Evolutionary conservation across 2,329 filamentous ascomycete species (phyloP).

Genomic region (Exophiala dermatitidis): DNA sequence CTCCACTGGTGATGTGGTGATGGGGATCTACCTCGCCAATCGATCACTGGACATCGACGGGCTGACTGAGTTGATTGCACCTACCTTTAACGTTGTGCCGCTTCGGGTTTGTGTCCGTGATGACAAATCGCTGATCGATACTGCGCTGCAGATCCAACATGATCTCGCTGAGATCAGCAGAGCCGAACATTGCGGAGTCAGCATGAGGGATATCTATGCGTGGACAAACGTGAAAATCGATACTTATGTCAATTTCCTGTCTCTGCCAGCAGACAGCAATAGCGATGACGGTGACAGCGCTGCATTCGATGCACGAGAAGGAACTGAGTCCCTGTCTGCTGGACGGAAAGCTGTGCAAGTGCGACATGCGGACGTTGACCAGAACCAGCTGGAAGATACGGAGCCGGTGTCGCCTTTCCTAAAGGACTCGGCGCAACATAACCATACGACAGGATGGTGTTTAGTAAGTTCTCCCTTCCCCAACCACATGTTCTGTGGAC

Average conservation of each 20-base stretch:
- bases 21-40: constrained; percentile 82
- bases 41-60: constrained; percentile 50
- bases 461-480: constrained; percentile 17
- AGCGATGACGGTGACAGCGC: constrained; percentile 3
- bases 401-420: constrained; percentile 17
- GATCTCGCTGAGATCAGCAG: constrained; percentile 59
- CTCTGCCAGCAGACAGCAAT: constrained; percentile 37
- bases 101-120: constrained; percentile 48
- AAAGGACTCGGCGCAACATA: background rate
- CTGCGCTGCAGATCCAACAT: constrained; percentile 57
- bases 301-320: background rate
- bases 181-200: constrained; percentile 50
- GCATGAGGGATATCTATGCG: constrained; percentile 61
- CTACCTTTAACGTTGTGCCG: constrained; percentile 74
- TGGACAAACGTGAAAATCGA: constrained; percentile 70
- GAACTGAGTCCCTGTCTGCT: background rate
- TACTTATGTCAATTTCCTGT: constrained; percentile 76
- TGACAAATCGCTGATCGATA: constrained; percentile 35
- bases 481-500: no score
- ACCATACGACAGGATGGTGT: constrained; percentile 14
- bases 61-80: constrained; percentile 50
- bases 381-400: background rate
- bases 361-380: constrained; percentile 8
- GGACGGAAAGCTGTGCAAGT: constrained; percentile 1
- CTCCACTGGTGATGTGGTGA: constrained; percentile 42